Evolutionary conservation across 768 basidiomycete genomes (phyloP).

Genomic region (Clitopilus hobsonii): DNA sequence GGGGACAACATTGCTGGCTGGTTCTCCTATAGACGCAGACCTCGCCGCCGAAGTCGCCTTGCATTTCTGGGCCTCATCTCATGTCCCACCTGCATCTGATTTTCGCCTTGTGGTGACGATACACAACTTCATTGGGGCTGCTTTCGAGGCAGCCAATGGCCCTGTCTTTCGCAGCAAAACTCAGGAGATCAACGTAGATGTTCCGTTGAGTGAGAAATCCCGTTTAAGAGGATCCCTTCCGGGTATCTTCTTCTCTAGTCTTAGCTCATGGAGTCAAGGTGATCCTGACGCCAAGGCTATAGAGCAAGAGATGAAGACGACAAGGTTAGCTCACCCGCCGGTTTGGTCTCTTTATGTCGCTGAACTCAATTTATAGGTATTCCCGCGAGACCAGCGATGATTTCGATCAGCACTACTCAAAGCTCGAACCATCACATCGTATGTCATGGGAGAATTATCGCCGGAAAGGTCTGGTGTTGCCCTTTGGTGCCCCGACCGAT

Average conservation of each 20-base stretch:
- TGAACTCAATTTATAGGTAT: neutral
- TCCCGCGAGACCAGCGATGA: neutral
- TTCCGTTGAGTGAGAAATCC: neutral
- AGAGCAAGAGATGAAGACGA: neutral
- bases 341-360: neutral
- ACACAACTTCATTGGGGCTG: neutral
- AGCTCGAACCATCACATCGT: conserved; percentile 2
- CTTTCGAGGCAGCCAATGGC: too few species aligned
- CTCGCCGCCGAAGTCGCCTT: neutral
- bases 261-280: neutral
- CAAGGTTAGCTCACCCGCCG: neutral
- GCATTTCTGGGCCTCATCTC: neutral
- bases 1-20: neutral
- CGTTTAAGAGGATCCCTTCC: neutral
- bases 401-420: neutral
- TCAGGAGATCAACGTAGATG: too few species aligned
- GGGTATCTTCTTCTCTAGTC: neutral
- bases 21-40: neutral
- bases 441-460: neutral
- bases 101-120: neutral
- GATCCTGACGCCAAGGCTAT: neutral
- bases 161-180: too few species aligned
- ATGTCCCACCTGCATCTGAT: neutral
- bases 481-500: neutral
- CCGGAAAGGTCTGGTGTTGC: neutral